Evolutionary conservation across 495 filamentous ascomycete species (phyloP).

Genomic region (Pyrenopolyporus hunteri): DNA sequence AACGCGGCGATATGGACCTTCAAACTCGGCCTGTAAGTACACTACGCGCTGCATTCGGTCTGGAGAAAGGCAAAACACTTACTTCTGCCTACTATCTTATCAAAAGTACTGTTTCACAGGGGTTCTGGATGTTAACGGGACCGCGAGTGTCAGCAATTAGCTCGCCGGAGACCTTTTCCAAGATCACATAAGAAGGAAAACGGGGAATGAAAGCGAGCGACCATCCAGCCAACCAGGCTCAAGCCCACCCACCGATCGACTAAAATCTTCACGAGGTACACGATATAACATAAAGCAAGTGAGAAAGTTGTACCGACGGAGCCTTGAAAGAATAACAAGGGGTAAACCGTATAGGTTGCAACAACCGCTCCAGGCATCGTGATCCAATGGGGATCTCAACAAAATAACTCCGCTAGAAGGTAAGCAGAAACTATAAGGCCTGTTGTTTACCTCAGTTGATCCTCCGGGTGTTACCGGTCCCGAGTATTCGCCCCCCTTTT

Average conservation of each 20-base stretch:
- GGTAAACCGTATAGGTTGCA: no score
- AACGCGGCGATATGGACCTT: constrained; percentile 1
- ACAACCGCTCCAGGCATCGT: no score
- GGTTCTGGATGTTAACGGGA: constrained; percentile 4
- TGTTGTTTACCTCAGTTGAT: no score
- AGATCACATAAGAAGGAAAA: constrained; percentile 9
- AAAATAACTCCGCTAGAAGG: no score
- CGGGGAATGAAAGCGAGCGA: not conserved
- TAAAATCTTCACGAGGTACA: constrained; percentile 2
- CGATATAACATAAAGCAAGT: constrained; percentile 19
- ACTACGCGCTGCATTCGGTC: constrained; percentile 14
- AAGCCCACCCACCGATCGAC: not conserved
- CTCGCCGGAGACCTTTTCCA: not conserved
- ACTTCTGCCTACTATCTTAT: constrained; percentile 11
- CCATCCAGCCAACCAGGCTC: not conserved
- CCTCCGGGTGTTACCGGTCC: no score
- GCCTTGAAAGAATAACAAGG: not conserved
- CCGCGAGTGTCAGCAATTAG: constrained; percentile 12
- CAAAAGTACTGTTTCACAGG: constrained; percentile 28
- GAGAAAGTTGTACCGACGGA: constrained; percentile 13
- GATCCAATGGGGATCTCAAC: no score
- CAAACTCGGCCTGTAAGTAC: constrained; percentile 1
- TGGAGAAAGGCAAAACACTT: constrained; percentile 21
- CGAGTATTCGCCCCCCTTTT: no score
- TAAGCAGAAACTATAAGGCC: no score